Evolutionary conservation across 164 flowering plant genomes (phyloP).

Genomic region (Vitis vinifera): DNA sequence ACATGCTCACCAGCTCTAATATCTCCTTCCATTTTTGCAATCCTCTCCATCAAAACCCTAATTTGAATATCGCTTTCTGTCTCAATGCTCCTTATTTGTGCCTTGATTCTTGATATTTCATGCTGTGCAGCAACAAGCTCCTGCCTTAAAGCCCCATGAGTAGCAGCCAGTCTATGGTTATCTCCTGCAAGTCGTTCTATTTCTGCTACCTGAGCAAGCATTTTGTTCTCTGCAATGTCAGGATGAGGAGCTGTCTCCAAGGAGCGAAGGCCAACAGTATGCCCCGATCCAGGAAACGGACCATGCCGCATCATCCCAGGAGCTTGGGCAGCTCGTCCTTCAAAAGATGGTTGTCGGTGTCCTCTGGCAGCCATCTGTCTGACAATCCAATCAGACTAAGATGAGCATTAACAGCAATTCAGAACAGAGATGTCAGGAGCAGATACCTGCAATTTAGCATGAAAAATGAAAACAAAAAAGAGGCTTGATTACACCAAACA

Average conservation of each 20-base stretch:
- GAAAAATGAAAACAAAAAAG: too few relatives aligned
- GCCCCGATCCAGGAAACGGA: constrained; percentile 37
- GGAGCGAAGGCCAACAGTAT: constrained; percentile 25
- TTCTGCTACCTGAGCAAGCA: constrained; percentile 62
- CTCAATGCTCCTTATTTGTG: constrained; percentile 61
- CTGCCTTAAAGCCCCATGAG: constrained; percentile 53
- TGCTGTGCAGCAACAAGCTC: constrained; percentile 59
- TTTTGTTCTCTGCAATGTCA: constrained; percentile 51
- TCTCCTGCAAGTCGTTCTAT: constrained; percentile 63
- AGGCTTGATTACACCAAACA: too few relatives aligned
- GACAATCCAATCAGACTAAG: constrained; percentile 6
- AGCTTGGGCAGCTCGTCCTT: constrained; percentile 44
- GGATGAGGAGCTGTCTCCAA: constrained; percentile 34
- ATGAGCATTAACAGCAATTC: neutral
- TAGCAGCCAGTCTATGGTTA: constrained; percentile 63
- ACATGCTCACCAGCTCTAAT: constrained; percentile 57
- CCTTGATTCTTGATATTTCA: constrained; percentile 58
- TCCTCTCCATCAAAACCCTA: constrained; percentile 66
- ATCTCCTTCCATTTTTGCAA: constrained; percentile 66
- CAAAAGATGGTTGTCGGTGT: constrained; percentile 33
- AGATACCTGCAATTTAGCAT: too few relatives aligned
- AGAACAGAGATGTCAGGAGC: neutral
- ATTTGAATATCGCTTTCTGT: constrained; percentile 85
- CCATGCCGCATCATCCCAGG: constrained; percentile 72
- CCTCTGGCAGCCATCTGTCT: constrained; percentile 53